Evolutionary conservation across 148 eudicot species (phyloP).

Genomic region (Arctostaphylos glauca): DNA sequence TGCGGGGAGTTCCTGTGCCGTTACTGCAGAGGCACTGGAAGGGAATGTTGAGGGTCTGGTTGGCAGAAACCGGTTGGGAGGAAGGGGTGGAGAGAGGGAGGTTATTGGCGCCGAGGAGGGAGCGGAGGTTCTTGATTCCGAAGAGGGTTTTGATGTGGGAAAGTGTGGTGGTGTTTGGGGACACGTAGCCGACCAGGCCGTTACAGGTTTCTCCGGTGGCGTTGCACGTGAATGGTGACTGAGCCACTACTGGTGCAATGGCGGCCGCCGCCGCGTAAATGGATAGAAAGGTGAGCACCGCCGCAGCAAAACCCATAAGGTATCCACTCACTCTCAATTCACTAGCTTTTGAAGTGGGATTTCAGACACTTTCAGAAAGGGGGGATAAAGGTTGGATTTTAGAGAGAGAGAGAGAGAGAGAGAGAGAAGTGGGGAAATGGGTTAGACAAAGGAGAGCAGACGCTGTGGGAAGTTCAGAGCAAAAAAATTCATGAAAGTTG

Average conservation of each 20-base stretch:
- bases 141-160: conserved; percentile 44
- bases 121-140: conserved; percentile 38
- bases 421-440: not conserved
- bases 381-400: not conserved
- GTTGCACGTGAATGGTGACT: conserved; percentile 48
- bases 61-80: conserved; percentile 22
- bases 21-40: conserved; percentile 65
- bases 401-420: too few species aligned
- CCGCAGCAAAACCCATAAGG: not conserved
- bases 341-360: not conserved
- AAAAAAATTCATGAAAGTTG: too few species aligned
- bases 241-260: not conserved
- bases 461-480: too few species aligned
- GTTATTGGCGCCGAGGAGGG: conserved; percentile 61
- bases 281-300: not conserved
- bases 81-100: conserved; percentile 41
- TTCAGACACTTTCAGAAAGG: not conserved
- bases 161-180: conserved; percentile 66
- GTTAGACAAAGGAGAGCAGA: too few species aligned
- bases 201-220: conserved; percentile 35
- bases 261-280: not conserved
- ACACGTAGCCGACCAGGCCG: conserved; percentile 46
- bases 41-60: conserved; percentile 48
- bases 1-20: conserved; percentile 50
- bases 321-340: not conserved